Evolutionary conservation across 2,329 filamentous ascomycete species (phyloP), one percentile per base, ranked within the genome.

Genomic region (Tolypocladium nubicola): DNA sequence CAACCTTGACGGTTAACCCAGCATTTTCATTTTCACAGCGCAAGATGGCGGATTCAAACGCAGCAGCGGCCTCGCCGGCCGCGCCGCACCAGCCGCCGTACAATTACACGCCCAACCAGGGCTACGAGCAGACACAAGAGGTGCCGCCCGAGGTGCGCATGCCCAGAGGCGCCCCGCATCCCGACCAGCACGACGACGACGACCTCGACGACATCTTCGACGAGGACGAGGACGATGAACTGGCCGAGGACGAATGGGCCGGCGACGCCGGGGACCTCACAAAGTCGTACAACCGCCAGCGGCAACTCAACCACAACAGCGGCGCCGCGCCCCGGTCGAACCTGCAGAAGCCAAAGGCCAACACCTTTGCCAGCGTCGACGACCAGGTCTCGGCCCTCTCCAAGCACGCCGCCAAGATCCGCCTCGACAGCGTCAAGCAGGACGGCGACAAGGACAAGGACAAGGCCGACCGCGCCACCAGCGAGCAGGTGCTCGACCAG

Each of bases 401-500:
- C 38, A 87, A 87, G 63, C 90, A 97, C 76, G 91, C 92, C 1
- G 82, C 82, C 59, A 96, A 96, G 75, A 88, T 97, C 63, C 84
- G 87, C 54, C 81, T 97, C 37, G 88, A 92, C 67, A 82, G 77
- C 59, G 80, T 82, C 62, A 83, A 81, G 69, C 75, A 77, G 39
- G 66, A 66, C 61, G 70, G 66, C 61, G 70, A 68, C 40, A 79
- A 80, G 56, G 84, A 85, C 59, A 90, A 89, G 71, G 92, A 97
- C 73, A 95, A 94, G 78, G 87, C 89, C 57, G 93, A 99, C 70
- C 85, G 94, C 59, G 93, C 94, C 55, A 99, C 94, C 16, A 90
- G 85, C 64, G 94, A 99, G 71, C 90, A 97, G 72, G 94, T 99
- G 53, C 77, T 99, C 60, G 94, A 99, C 73, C 90, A 91, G 61